Base-by-base conservation (phyloP, 129 eudicot genomes). In the Artemisia tridentata region DNA sequence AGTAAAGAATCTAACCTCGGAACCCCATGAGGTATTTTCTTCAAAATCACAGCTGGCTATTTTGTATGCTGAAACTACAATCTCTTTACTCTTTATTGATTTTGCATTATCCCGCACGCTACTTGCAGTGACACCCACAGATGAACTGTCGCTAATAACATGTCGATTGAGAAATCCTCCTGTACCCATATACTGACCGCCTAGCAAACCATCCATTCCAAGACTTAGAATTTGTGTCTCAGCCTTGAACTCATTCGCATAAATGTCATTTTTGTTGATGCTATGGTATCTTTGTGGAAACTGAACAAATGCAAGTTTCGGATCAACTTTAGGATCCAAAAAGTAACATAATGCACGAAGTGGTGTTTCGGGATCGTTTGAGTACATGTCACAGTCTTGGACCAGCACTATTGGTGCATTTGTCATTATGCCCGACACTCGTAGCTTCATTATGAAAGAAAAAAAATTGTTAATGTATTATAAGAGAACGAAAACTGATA, bases 321-420 rank as follows among this genome's bases (percentile, higher is more conserved):
- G 84, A 52, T 75, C 72, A 19, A 50, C 57, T 16, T 79, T 15
- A 13, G 80, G 80, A 11, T 88, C 87, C 65, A 23, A 1, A 25
- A 80, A 67, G 69, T 82, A 86, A 66, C 93, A 91, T 19, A 91
- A 66, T 5, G 73, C 83, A 16, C 81, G 82, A 4, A 69, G 86
- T 31, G 87, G 78, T 10, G 97, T 85, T 56, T 55, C 61, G 0
- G 96, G 97, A 70, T 91, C 96, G n/a, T 91, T 91, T 0, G 96
- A 91, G 79, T 78, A 86, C 87, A 79, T 82, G 64, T 88, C 96
- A 49, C 97, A 91, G 51, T 88, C 97, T 27, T 82, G 65, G 5
- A 84, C 80, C n/a, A 91, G 52, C 38, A 85, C 65, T 25, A 88
- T 72, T 3, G 90, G 84, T 4, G 93, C 86, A 61, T 91, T 88